Conservation (phyloP, 75 land plant genomes). For the Selaginella moellendorffii region DNA sequence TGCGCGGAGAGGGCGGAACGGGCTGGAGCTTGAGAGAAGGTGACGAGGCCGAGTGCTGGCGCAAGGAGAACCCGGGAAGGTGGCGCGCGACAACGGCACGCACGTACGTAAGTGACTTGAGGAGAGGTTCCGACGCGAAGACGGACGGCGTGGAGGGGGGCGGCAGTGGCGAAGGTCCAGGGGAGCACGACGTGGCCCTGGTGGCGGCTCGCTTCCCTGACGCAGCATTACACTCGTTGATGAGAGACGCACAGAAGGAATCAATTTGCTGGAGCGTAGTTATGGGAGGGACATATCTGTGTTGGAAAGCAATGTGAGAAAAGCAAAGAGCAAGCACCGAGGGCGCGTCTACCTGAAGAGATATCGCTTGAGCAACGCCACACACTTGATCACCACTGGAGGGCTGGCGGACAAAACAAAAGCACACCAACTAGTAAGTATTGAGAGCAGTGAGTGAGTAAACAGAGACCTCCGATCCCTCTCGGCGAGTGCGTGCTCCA, state of each 20-base stretch:
- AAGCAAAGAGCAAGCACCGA: constrained; percentile 3
- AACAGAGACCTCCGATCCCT: constrained; percentile 81
- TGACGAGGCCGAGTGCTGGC: constrained; percentile 9
- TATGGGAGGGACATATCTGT: constrained; percentile 69
- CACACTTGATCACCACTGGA: constrained; percentile 87
- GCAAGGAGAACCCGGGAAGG: constrained; percentile 58
- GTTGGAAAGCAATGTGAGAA: background rate
- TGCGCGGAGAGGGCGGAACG: constrained; percentile 9
- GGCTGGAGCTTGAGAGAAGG: background rate
- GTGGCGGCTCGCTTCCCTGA: constrained; percentile 15
- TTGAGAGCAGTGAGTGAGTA: background rate
- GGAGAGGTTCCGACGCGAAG: constrained; percentile 70
- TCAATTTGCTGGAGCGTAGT: constrained; percentile 83
- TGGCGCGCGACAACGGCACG: constrained; percentile 75
- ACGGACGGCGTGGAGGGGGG: constrained; percentile 38
- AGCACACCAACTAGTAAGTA: background rate
- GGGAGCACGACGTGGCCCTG: constrained; percentile 17
- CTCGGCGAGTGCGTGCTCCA: constrained; percentile 94
- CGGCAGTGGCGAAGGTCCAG: constrained; percentile 16
- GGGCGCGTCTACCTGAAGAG: constrained; percentile 47
- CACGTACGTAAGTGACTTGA: constrained; percentile 83
- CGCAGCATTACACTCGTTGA: constrained; percentile 56
- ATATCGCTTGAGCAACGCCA: constrained; percentile 72
- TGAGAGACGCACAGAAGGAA: constrained; percentile 67
- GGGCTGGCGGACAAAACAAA: constrained; percentile 43